These are phyloP conservation scores for Acacia pycnantha DNA, from an alignment of 331 rosid species.

Conservation along the genomic window DNA sequence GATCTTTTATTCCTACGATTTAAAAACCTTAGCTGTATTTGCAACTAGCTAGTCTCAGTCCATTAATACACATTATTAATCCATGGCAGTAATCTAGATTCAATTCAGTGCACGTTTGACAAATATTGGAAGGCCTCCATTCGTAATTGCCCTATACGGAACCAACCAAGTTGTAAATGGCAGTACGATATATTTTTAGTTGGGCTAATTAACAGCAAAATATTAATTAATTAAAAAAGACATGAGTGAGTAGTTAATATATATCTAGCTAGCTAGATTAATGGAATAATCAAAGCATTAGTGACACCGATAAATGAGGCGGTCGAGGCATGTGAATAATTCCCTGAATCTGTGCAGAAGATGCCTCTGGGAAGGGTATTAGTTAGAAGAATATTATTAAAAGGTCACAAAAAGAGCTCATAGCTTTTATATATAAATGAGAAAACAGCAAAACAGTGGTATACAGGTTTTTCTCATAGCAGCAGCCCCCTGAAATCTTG, in stretches of 20 bases:
- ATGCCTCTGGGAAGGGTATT: conserved; percentile 33
- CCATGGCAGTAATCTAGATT: neutral
- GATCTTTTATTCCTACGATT: neutral
- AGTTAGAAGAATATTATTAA: conserved; percentile 23
- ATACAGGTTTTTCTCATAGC: conserved; percentile 21
- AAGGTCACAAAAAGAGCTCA: conserved; percentile 4
- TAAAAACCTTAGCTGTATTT: neutral
- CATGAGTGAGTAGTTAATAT: neutral
- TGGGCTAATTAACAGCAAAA: neutral
- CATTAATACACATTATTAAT: neutral
- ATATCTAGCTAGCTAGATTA: neutral
- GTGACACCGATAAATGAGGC: conserved; percentile 26
- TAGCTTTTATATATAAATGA: neutral
- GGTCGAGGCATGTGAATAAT: conserved; percentile 44
- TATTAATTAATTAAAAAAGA: neutral
- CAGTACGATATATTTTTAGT: neutral
- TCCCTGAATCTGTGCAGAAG: conserved; percentile 51
- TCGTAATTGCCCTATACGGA: neutral
- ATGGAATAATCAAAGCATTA: conserved; percentile 27
- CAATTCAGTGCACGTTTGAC: neutral
- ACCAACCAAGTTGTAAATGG: neutral
- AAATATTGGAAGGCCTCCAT: neutral
- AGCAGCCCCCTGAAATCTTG: conserved; percentile 30
- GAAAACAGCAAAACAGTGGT: conserved; percentile 8
- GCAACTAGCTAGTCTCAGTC: neutral